These are phyloP conservation scores for Camellia granthamiana DNA, from an alignment of 148 eudicot species.

Conservation along the genomic window DNA sequence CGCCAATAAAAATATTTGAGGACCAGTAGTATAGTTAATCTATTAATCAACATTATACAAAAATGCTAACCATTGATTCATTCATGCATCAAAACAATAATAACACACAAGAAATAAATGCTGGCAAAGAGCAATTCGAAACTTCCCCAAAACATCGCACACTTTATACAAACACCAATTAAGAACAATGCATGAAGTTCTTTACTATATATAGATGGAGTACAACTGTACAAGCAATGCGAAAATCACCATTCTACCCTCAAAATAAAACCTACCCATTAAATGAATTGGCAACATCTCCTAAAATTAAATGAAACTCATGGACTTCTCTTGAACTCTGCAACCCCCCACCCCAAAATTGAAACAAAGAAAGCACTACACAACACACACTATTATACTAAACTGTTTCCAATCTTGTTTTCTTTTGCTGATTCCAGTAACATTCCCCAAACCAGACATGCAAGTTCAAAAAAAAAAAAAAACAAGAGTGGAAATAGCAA, in stretches of 20 bases:
- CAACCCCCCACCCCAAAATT: constrained; percentile 5
- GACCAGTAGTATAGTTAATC: too few species aligned
- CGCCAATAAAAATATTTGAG: too few species aligned
- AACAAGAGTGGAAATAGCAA: constrained; percentile 70
- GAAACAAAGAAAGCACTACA: constrained; percentile 4
- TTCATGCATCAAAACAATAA: not conserved
- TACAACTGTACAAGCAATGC: not conserved
- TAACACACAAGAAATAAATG: not conserved
- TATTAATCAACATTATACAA: not conserved
- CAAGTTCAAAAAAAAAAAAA: constrained; percentile 17
- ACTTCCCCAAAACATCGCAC: not conserved
- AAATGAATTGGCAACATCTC: constrained; percentile 14
- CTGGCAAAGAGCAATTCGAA: not conserved
- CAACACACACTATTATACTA: not conserved
- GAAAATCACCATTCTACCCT: constrained; percentile 19
- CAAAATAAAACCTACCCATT: constrained; percentile 6
- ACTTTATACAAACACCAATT: not conserved
- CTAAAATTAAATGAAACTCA: constrained; percentile 55
- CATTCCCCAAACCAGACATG: not conserved
- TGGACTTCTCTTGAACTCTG: constrained; percentile 48
- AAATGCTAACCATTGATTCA: not conserved
- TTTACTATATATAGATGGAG: not conserved
- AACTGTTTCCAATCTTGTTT: constrained; percentile 69
- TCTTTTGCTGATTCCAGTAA: constrained; percentile 31
- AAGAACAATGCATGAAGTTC: not conserved